These are phyloP conservation scores for Acacia acuminata DNA, from an alignment of 306 rosid genomes.

Conservation along the genomic window DNA sequence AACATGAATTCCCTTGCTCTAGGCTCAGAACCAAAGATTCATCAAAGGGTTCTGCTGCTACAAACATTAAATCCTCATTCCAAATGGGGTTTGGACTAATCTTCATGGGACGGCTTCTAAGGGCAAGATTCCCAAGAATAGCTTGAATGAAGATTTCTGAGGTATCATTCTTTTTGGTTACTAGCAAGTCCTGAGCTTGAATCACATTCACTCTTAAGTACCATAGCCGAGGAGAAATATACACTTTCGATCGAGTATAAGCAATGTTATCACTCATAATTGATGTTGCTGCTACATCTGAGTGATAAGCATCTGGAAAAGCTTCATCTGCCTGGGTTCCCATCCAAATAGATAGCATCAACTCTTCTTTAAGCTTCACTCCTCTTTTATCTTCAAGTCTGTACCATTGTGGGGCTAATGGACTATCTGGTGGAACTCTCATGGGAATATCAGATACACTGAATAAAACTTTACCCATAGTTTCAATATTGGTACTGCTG, in stretches of 20 bases:
- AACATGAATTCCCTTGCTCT: slow-evolving; percentile 18
- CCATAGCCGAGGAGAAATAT: slow-evolving; percentile 54
- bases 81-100: slow-evolving; percentile 37
- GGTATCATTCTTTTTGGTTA: slow-evolving; percentile 1
- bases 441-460: slow-evolving; percentile 36
- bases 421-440: slow-evolving; percentile 50
- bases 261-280: neutral
- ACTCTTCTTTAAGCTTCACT: slow-evolving; percentile 36
- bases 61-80: slow-evolving; percentile 53
- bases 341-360: slow-evolving; percentile 59
- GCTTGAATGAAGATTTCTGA: slow-evolving; percentile 36
- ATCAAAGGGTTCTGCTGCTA: slow-evolving; percentile 54
- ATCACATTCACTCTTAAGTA: slow-evolving; percentile 51
- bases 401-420: slow-evolving; percentile 46
- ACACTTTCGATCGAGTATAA: slow-evolving; percentile 31
- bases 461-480: slow-evolving; percentile 26
- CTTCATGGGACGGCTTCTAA: slow-evolving; percentile 32
- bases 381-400: slow-evolving; percentile 34
- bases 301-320: slow-evolving; percentile 43
- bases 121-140: slow-evolving; percentile 35
- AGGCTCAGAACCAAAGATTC: slow-evolving; percentile 37
- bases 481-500: neutral
- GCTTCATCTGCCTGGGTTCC: slow-evolving; percentile 57
- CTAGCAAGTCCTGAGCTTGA: slow-evolving; percentile 41
- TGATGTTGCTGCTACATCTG: slow-evolving; percentile 27